These are phyloP conservation scores for Russula emetica DNA, from an alignment of 768 basidiomycete species.

Conservation along the genomic window DNA sequence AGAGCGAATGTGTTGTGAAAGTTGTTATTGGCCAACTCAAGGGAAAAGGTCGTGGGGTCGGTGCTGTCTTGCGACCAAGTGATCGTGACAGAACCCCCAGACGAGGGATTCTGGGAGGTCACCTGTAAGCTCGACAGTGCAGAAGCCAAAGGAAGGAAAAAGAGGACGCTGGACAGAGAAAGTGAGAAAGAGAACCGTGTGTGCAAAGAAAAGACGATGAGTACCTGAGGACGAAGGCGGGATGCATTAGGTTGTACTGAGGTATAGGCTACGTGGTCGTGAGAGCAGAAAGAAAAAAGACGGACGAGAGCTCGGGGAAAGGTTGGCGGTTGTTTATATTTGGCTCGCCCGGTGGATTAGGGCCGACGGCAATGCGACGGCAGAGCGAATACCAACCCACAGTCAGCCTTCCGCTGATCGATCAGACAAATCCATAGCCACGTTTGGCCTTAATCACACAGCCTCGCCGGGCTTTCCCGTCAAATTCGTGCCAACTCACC, in stretches of 20 bases:
- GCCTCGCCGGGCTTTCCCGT: no score
- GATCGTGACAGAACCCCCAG: slow-evolving; percentile 16
- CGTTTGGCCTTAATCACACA: background rate
- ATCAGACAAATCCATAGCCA: no score
- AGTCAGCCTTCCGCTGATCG: background rate
- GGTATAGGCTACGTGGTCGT: background rate
- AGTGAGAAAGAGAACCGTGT: background rate
- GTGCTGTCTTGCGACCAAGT: background rate
- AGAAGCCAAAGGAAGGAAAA: slow-evolving; percentile 24
- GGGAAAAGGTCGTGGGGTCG: background rate
- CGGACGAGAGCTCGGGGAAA: background rate
- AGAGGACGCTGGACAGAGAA: slow-evolving; percentile 12
- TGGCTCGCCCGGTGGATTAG: background rate
- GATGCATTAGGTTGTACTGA: slow-evolving; percentile 9
- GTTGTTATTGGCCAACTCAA: slow-evolving; percentile 11
- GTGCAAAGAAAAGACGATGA: background rate
- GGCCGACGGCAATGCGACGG: background rate
- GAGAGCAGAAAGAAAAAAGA: background rate
- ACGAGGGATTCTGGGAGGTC: slow-evolving; percentile 1
- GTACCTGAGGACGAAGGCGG: background rate
- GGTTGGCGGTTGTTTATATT: background rate
- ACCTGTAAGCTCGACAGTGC: background rate
- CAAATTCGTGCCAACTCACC: no score
- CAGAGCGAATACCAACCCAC: background rate
- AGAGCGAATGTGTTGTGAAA: slow-evolving; percentile 25